A percentile compares a stretch with the other conserved stretches of the same genome.
Conservation (phyloP, 495 filamentous ascomycete genomes). For the Delitschia confertaspora region DNA sequence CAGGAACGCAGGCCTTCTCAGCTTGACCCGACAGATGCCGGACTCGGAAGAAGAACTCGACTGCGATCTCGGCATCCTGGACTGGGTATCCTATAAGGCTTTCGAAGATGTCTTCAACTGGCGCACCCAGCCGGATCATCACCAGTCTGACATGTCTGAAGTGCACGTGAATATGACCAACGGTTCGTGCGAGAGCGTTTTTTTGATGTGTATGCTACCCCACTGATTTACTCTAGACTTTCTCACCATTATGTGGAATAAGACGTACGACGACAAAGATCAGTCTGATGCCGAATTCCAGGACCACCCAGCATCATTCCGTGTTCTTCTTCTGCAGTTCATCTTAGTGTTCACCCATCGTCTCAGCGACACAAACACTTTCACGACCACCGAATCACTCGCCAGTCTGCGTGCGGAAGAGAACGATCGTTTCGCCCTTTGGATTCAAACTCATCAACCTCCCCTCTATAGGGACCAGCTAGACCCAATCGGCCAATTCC, state of each 20-base stretch:
- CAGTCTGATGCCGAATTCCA: no score
- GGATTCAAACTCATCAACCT: background rate
- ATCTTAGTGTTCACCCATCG: constrained; percentile 20
- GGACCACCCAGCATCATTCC: constrained; percentile 12
- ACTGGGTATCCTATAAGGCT: constrained; percentile 22
- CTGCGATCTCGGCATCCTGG: constrained; percentile 23
- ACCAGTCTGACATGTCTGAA: constrained; percentile 16
- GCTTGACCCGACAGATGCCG: constrained; percentile 14
- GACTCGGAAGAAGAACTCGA: constrained; percentile 23
- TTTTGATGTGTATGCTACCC: no score
- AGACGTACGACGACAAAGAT: no score
- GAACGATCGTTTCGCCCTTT: constrained; percentile 4
- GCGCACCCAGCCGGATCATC: constrained; percentile 8
- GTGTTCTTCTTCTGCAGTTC: constrained; percentile 21
- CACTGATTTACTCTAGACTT: no score
- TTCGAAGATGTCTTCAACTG: constrained; percentile 21
- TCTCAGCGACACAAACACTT: constrained; percentile 17
- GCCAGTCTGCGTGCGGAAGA: constrained; percentile 17
- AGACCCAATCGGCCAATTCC: no score
- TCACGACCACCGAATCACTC: constrained; percentile 19
- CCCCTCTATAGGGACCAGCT: background rate
- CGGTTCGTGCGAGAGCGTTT: no score
- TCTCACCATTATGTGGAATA: no score
- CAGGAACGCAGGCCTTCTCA: constrained; percentile 17
- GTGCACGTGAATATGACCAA: constrained; percentile 17